phyloP scores from a whole-genome alignment of 345 rosid genomes.

The Litchi chinensis region DNA sequence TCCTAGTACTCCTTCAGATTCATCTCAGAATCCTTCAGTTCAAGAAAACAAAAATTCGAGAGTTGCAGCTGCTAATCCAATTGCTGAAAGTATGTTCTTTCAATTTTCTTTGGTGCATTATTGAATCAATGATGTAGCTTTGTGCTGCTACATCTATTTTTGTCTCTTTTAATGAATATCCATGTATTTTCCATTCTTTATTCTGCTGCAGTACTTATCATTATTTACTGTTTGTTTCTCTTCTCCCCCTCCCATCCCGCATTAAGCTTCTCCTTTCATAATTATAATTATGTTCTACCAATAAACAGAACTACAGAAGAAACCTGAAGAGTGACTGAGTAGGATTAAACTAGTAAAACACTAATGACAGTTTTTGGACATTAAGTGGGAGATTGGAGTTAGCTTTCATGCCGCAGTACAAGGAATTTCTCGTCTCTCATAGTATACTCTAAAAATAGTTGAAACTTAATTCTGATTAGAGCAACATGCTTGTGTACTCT shows the following conservation, averaged over 20 bases:
- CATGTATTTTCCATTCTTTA: background rate
- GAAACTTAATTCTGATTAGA: conserved; percentile 1
- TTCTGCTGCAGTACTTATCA: background rate
- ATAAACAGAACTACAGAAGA: background rate
- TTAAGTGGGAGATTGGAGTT: background rate
- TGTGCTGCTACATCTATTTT: conserved; percentile 2
- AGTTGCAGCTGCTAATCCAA: conserved; percentile 36
- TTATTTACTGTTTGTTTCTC: background rate
- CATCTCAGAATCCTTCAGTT: conserved; percentile 23
- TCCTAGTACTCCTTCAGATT: conserved; percentile 34
- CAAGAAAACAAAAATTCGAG: conserved; percentile 36
- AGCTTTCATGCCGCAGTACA: background rate
- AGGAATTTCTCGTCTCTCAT: background rate
- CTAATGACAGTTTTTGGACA: conserved; percentile 8
- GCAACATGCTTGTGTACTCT: background rate
- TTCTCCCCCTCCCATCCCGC: background rate
- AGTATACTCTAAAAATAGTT: conserved; percentile 6
- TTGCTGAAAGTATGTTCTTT: conserved; percentile 49
- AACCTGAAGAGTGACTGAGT: background rate
- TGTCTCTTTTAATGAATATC: background rate
- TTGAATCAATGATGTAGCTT: background rate
- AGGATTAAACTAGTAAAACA: conserved; percentile 1
- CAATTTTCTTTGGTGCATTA: conserved; percentile 4
- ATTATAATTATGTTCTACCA: background rate
- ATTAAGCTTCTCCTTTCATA: background rate